Evolutionary conservation across 2,329 filamentous ascomycete genomes (phyloP), one percentile per base, ranked within the genome.

Genomic region (Colletotrichum caudatum): DNA sequence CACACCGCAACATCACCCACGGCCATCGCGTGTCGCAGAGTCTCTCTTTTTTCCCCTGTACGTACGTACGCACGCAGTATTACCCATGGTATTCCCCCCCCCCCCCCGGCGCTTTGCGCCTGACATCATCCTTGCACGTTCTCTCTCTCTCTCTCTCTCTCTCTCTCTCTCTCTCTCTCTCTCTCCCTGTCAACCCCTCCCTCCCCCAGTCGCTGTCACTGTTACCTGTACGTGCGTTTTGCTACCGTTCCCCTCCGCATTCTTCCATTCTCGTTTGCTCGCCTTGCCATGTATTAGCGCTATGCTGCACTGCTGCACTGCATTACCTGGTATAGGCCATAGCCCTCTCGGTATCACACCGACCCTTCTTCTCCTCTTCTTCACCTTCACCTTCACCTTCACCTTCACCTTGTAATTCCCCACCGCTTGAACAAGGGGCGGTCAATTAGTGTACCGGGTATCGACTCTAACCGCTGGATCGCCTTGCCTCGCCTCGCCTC

Each of bases 91-190:
- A 41, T 14, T 16, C 37, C 37, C 14, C 9, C 14, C 4, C 12
- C 16, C 6, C 41, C 41, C 50, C 53, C n/a, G 64, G 29, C 29
- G 29, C 29, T 29, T 4, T 29, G 29, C 46, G 37, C 58, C 65
- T 48, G 65, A 64, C 65, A 71, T 53, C 65, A 71, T 64, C 69
- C 69, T 71, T 71, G 69, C 59, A 60, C 23, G 53, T 18, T 54
- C 26, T 29, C 26, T 29, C 26, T 29, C 26, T 29, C 26, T 29
- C 26, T 29, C 26, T 29, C 26, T 29, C 26, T 29, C 39, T 2
- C 3, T 14, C 54, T n/a, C 18, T 5, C 18, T 39, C 53, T n/a
- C 53, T n/a, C 26, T 0, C n/a, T 29, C 57, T 26, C 57, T 16
- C 9, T 6, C 48, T 26, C 23, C 29, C 48, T 29, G n/a, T n/a